These are phyloP conservation scores for Metschnikowia rubicola DNA, from an alignment of 805 yeast genomes.

Conservation along the genomic window DNA sequence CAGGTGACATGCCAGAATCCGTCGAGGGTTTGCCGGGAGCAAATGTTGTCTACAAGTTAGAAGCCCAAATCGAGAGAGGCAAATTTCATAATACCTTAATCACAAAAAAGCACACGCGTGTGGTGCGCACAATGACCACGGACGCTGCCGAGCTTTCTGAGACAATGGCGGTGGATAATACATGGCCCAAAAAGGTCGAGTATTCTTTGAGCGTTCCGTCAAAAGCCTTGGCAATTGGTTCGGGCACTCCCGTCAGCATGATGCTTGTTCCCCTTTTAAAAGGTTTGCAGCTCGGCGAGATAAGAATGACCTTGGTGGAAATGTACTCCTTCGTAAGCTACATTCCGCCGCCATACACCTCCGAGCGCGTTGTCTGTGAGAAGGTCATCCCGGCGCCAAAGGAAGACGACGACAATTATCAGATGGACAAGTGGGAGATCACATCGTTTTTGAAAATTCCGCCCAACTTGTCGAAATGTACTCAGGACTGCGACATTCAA, in stretches of 20 bases:
- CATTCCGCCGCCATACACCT: conserved; percentile 51
- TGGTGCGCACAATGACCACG: conserved; percentile 81
- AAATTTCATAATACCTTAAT: conserved; percentile 63
- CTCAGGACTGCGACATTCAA: conserved; percentile 82
- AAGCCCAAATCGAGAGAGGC: conserved; percentile 80
- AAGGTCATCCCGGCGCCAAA: conserved; percentile 43
- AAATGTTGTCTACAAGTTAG: conserved; percentile 64
- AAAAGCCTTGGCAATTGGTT: conserved; percentile 87
- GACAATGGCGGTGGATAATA: conserved; percentile 88
- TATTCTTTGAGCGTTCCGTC: conserved; percentile 83
- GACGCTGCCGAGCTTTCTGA: conserved; percentile 87
- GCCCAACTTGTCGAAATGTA: conserved; percentile 64
- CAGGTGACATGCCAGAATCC: conserved; percentile 83
- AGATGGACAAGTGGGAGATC: conserved; percentile 69
- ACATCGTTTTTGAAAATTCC: conserved; percentile 63
- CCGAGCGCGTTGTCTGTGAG: conserved; percentile 56
- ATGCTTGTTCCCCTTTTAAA: conserved; percentile 75
- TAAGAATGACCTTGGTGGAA: conserved; percentile 68
- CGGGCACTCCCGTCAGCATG: conserved; percentile 65
- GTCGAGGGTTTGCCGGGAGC: conserved; percentile 88
- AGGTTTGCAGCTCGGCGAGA: conserved; percentile 74
- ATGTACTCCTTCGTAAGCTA: conserved; percentile 58
- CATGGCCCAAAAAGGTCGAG: conserved; percentile 94
- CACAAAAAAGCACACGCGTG: conserved; percentile 69
- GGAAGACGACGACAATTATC: conserved; percentile 41